phyloP scores from a whole-genome alignment of 2,329 filamentous ascomycete genomes.

The Exophiala sp. region DNA sequence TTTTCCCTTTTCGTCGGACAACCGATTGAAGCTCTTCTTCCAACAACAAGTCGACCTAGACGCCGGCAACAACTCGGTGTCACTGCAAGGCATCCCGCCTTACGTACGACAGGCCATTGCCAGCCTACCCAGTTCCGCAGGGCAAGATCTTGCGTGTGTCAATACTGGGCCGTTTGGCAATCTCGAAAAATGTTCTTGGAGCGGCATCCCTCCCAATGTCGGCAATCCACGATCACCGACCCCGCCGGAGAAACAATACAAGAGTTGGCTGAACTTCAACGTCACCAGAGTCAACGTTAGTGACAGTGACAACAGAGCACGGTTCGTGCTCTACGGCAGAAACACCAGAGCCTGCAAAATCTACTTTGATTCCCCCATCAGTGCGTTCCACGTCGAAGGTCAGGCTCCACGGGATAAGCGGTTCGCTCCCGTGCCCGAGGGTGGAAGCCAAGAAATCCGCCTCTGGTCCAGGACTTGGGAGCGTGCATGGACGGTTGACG shows the following conservation, averaged over 20 bases:
- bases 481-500: conserved; percentile 67
- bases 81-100: conserved; percentile 60
- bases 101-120: conserved; percentile 63
- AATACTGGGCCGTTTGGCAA: conserved; percentile 36
- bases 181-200: conserved; percentile 61
- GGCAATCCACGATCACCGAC: conserved; percentile 36
- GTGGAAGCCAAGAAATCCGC: conserved; percentile 61
- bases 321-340: conserved; percentile 60
- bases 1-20: conserved; percentile 78
- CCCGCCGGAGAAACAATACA: conserved; percentile 39
- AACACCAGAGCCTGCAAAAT: conserved; percentile 77
- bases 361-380: conserved; percentile 62
- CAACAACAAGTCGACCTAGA: conserved; percentile 74
- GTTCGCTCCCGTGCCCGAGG: conserved; percentile 58
- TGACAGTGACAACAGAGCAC: conserved; percentile 46
- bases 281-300: conserved; percentile 42
- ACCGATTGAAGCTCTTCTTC: conserved; percentile 82
- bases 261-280: conserved; percentile 61
- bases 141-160: conserved; percentile 53
- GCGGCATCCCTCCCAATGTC: conserved; percentile 61
- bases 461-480: conserved; percentile 81
- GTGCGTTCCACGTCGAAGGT: conserved; percentile 58
- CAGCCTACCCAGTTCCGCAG: conserved; percentile 64
- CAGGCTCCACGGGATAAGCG: conserved; percentile 55
- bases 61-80: conserved; percentile 62